Conservation (phyloP, 1,139 yeast genomes). For the Debaryomycetaceae sp. region DNA sequence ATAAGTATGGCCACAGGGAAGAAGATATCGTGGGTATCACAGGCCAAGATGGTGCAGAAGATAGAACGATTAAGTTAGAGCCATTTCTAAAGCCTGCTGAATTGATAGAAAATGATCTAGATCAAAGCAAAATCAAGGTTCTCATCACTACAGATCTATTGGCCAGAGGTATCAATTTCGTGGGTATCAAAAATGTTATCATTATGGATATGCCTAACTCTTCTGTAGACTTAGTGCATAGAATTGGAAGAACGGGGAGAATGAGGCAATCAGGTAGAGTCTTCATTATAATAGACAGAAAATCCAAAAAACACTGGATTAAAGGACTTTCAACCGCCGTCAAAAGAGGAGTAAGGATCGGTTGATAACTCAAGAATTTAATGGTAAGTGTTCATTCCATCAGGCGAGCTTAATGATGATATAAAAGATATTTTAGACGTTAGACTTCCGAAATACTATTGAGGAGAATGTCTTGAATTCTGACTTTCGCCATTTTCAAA, state of each 20-base stretch:
- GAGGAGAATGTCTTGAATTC: constrained; percentile 20
- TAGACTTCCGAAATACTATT: constrained; percentile 23
- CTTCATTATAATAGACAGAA: constrained; percentile 65
- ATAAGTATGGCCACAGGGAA: constrained; percentile 52
- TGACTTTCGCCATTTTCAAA: constrained; percentile 10
- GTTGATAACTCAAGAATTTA: constrained; percentile 14
- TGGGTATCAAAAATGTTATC: constrained; percentile 76
- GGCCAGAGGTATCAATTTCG: constrained; percentile 88
- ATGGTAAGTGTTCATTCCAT: not conserved
- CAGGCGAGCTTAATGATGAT: constrained; percentile 16
- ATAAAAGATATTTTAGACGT: constrained; percentile 22
- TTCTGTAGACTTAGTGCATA: constrained; percentile 82
- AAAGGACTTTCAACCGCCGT: constrained; percentile 76
- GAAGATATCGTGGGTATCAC: constrained; percentile 56
- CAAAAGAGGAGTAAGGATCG: constrained; percentile 47
- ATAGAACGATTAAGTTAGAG: constrained; percentile 52
- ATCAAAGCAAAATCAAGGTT: constrained; percentile 46
- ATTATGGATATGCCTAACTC: constrained; percentile 82
- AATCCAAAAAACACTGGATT: constrained; percentile 73
- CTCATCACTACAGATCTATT: constrained; percentile 86
- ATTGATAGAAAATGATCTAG: constrained; percentile 26
- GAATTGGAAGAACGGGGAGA: constrained; percentile 94
- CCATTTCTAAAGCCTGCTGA: constrained; percentile 64
- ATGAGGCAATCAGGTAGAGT: constrained; percentile 89
- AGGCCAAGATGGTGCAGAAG: constrained; percentile 59